A percentile compares a stretch with the other conserved stretches of the same genome.
Conservation (phyloP, 768 basidiomycete genomes). For the Gymnopilus dilepis region DNA sequence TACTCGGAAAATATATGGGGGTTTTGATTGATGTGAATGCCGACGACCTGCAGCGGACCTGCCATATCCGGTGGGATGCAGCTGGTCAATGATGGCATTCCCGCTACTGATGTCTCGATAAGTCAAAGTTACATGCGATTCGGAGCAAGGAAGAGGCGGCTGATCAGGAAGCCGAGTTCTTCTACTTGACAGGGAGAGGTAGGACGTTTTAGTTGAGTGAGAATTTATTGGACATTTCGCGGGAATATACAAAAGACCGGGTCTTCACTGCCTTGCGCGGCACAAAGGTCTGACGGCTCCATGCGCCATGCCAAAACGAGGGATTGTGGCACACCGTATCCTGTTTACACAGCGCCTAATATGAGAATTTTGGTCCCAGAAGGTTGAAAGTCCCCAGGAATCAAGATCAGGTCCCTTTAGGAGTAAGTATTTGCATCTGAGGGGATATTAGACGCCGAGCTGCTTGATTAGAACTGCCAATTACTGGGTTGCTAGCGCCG, state of each 20-base stretch:
- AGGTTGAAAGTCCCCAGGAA: too few relatives aligned
- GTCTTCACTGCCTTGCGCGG: not conserved
- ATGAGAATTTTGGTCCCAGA: not conserved
- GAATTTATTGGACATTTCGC: not conserved
- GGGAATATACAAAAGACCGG: not conserved
- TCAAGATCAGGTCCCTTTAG: too few relatives aligned
- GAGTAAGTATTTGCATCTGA: too few relatives aligned
- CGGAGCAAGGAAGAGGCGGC: not conserved
- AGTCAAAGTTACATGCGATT: not conserved
- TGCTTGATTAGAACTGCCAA: too few relatives aligned
- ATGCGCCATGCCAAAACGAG: not conserved
- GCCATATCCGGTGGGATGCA: not conserved
- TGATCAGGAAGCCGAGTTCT: not conserved
- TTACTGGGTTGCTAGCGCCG: too few relatives aligned
- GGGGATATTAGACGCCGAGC: too few relatives aligned
- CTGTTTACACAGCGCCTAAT: not conserved
- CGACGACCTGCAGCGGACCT: not conserved
- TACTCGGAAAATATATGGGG: not conserved
- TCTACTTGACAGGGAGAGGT: not conserved
- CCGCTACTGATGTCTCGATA: not conserved
- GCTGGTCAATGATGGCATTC: not conserved
- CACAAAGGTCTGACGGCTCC: not conserved
- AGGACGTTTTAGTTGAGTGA: not conserved
- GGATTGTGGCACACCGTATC: not conserved
- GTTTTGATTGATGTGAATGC: not conserved